Evolutionary conservation across 1,284 basidiomycete genomes (phyloP).

Genomic region (Coniferiporia weirii): DNA sequence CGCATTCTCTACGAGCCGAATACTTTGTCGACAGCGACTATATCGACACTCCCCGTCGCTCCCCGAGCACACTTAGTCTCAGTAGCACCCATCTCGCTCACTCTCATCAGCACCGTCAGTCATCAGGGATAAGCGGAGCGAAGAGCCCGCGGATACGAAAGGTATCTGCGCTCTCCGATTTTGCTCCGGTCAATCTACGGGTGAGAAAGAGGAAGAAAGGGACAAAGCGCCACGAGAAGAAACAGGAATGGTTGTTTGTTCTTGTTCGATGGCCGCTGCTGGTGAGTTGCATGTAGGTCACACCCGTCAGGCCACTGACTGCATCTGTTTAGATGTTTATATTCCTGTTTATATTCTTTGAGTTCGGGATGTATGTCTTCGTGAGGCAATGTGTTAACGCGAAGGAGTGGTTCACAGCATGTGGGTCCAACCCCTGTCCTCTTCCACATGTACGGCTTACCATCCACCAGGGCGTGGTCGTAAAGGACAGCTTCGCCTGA

Average conservation of each 20-base stretch:
- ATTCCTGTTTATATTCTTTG: constrained; percentile 77
- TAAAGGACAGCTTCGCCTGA: constrained; percentile 73
- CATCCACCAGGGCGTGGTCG: constrained; percentile 67
- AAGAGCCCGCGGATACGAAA: constrained; percentile 51
- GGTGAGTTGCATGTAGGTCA: constrained; percentile 43
- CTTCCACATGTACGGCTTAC: constrained; percentile 7
- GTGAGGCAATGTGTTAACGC: constrained; percentile 90
- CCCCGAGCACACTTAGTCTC: constrained; percentile 29
- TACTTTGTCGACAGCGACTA: constrained; percentile 46
- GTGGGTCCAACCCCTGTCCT: constrained; percentile 33
- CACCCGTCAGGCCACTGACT: not conserved
- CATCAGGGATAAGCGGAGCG: constrained; percentile 10
- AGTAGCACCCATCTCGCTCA: constrained; percentile 28
- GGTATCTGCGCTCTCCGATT: constrained; percentile 86
- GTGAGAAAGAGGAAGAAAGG: constrained; percentile 60
- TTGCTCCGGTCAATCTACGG: constrained; percentile 84
- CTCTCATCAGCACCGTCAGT: constrained; percentile 35
- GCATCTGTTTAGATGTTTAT: constrained; percentile 57
- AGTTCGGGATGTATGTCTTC: constrained; percentile 84
- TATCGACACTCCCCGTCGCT: constrained; percentile 30
- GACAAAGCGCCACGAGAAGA: constrained; percentile 40
- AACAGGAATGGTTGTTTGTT: constrained; percentile 77
- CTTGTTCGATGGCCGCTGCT: constrained; percentile 86
- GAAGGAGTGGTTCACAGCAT: constrained; percentile 88
- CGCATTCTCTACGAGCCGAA: constrained; percentile 57